Base-by-base conservation (phyloP, 1,139 yeast genomes). In the Arxiozyma slooffiae region DNA sequence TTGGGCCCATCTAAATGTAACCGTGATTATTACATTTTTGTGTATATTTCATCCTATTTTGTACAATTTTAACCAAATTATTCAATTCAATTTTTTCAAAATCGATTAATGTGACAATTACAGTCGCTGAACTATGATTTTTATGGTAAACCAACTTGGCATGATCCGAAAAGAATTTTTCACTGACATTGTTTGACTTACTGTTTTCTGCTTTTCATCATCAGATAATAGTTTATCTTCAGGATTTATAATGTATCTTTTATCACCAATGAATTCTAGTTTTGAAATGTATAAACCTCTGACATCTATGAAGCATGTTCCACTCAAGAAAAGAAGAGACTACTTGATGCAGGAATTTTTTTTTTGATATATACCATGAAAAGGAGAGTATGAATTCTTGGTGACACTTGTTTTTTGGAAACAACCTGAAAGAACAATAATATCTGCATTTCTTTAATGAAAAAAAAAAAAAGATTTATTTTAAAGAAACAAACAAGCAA, bases 1-100 rank as follows among this genome's bases (percentile, higher is more conserved):
- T 67, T 86, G 92, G 41, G 76, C 64, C 87, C 95, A 89, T 52
- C 96, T 77, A 18, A n/a, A 84, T 79, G 60, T 85, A 89, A 23
- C 86, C 68, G 17, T 95, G 96, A 65, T 82, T 88, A 43, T 76
- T 75, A 60, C 86, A 88, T 26, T 68, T 69, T 63, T 81, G 82
- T 8, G 94, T 95, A 62, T 88, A 89, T 61, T 83, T 85, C 36
- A 84, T 82, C 62, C 96, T 78, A 67, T 88, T 88, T 62, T 85
- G 89, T 16, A 86, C 83, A 48, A 88, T 73, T 51, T 76, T 77
- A 22, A 82, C 79, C 52, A 87, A 70, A 37, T 81, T 79, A 11
- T 77, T 76, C 51, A 76, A 61, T 40, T 82, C 80, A 62, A 82
- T 84, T 55, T 74, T 78, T 52, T 81, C 86, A 61, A 80, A 86